These are phyloP conservation scores for Claviceps monticola DNA, from an alignment of 2,329 filamentous ascomycete genomes.

Conservation along the genomic window DNA sequence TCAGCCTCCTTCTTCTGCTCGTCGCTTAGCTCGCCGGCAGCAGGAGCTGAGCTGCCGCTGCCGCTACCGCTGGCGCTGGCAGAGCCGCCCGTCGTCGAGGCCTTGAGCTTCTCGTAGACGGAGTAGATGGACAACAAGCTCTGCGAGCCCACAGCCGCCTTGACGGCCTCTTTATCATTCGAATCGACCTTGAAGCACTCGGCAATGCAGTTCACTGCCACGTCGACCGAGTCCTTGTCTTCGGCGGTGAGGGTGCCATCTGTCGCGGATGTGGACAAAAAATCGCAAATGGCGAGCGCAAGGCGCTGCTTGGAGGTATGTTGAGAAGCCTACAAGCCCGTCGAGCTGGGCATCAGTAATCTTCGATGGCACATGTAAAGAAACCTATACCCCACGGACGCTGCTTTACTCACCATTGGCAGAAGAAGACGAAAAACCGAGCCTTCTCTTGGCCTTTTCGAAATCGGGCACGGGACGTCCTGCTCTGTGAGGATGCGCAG, in stretches of 20 bases:
- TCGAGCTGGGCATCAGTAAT: no score
- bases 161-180: conserved; percentile 56
- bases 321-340: conserved; percentile 17
- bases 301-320: conserved; percentile 62
- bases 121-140: conserved; percentile 83
- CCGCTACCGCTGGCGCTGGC: conserved; percentile 20
- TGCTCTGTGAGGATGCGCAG: no score
- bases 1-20: conserved; percentile 71
- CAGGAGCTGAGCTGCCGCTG: conserved; percentile 10
- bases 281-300: conserved; percentile 93
- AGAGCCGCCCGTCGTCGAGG: conserved; percentile 25
- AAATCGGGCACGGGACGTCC: no score
- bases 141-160: conserved; percentile 70
- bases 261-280: conserved; percentile 67
- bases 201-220: conserved; percentile 85
- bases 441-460: no score
- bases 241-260: conserved; percentile 83
- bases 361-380: no score
- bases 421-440: no score
- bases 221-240: conserved; percentile 85
- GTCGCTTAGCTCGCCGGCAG: conserved; percentile 26
- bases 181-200: conserved; percentile 93
- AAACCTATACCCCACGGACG: no score
- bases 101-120: conserved; percentile 91
- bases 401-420: no score